Evolutionary conservation across 176 grass and related monocot genomes (phyloP).

Genomic region (Puccinellia tenuiflora): DNA sequence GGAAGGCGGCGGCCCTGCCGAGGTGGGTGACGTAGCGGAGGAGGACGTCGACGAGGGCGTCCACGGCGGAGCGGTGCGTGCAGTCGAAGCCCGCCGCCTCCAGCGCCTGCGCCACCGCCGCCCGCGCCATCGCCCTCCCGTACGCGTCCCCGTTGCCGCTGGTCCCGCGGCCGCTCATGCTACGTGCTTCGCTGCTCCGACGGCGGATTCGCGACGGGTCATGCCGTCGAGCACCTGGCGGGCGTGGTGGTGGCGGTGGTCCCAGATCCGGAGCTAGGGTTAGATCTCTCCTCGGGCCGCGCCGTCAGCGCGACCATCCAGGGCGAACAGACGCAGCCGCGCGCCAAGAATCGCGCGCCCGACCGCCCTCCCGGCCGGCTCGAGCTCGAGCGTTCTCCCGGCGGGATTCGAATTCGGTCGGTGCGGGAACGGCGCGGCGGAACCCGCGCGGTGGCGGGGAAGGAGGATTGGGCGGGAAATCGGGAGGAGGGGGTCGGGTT

Average conservation of each 20-base stretch:
- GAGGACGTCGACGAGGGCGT: constrained; percentile 57
- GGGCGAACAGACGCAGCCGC: background rate
- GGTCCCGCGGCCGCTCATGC: constrained; percentile 19
- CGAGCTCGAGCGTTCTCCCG: background rate
- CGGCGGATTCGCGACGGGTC: constrained; percentile 7
- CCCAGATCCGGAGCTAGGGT: constrained; percentile 64
- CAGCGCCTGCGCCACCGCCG: constrained; percentile 60
- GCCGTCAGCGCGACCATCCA: constrained; percentile 14
- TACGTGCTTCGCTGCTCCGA: constrained; percentile 17
- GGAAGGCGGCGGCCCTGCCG: constrained; percentile 53
- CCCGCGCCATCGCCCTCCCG: constrained; percentile 53
- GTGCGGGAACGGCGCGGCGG: background rate
- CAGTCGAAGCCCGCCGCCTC: constrained; percentile 64
- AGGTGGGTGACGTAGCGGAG: constrained; percentile 67
- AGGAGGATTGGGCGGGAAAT: constrained; percentile 21
- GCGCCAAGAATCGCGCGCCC: constrained; percentile 18
- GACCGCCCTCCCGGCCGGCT: background rate
- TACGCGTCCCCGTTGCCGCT: constrained; percentile 51
- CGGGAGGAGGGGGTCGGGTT: background rate
- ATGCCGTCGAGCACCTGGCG: constrained; percentile 37
- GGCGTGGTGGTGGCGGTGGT: constrained; percentile 9
- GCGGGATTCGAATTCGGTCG: background rate
- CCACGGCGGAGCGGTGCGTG: constrained; percentile 53
- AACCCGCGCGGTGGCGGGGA: background rate
- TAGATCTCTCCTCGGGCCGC: constrained; percentile 19